phyloP scores from a whole-genome alignment of 495 filamentous ascomycete species.

The Physcia stellaris region DNA sequence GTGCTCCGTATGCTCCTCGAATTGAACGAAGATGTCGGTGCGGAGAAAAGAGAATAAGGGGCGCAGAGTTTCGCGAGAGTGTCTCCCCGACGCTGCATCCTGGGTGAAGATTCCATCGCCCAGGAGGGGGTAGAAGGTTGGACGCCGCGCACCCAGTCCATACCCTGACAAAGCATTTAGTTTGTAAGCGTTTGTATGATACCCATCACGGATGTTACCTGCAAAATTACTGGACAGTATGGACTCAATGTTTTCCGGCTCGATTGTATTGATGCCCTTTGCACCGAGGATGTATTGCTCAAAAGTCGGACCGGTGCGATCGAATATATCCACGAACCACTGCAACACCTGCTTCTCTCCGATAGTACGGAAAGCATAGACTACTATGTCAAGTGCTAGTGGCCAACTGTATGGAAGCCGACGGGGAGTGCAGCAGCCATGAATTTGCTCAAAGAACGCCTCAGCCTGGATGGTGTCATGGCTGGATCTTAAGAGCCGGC shows the following conservation, averaged over 20 bases:
- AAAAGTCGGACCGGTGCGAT: conserved; percentile 1
- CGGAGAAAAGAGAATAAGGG: conserved; percentile 33
- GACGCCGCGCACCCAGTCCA: conserved; percentile 19
- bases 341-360: conserved; percentile 1
- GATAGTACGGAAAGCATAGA: neutral
- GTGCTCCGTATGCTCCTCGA: conserved; percentile 20
- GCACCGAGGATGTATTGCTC: conserved; percentile 5
- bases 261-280: conserved; percentile 16
- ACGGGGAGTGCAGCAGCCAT: neutral
- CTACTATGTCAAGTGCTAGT: neutral
- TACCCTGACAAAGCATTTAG: conserved; percentile 9
- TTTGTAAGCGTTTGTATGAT: too few relatives aligned
- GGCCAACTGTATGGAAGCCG: neutral
- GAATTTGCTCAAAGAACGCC: neutral
- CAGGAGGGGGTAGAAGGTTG: conserved; percentile 20
- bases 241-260: conserved; percentile 29
- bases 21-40: conserved; percentile 39
- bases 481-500: too few relatives aligned
- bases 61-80: conserved; percentile 28
- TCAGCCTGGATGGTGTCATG: too few relatives aligned
- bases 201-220: conserved; percentile 16
- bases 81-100: conserved; percentile 21
- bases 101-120: conserved; percentile 35
- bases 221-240: conserved; percentile 26
- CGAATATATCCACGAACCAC: conserved; percentile 4